Evolutionary conservation across 768 basidiomycete species (phyloP).

Genomic region (Lyophyllum semitale): DNA sequence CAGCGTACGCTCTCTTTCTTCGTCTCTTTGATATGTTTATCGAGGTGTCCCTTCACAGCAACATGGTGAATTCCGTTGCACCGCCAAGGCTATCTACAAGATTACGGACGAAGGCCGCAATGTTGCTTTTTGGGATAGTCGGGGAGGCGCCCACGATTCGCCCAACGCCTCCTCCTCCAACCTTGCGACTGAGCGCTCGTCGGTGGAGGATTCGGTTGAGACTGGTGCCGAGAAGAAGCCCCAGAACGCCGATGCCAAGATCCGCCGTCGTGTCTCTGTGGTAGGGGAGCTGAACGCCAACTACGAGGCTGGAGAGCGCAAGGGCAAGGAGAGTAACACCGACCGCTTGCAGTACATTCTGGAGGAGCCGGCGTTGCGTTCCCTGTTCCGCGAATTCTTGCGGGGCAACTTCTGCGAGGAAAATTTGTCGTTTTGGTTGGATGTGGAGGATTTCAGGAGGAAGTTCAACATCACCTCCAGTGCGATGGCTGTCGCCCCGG

Average conservation of each 20-base stretch:
- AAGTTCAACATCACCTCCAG: conserved; percentile 95
- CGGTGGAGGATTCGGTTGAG: conserved; percentile 54
- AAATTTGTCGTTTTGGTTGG: conserved; percentile 96
- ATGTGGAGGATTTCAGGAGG: conserved; percentile 95
- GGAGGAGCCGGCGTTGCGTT: conserved; percentile 86
- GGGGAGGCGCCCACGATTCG: conserved; percentile 49
- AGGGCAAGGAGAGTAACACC: conserved; percentile 86
- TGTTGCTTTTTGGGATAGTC: conserved; percentile 80
- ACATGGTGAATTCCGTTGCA: conserved; percentile 96
- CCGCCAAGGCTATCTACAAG: conserved; percentile 92
- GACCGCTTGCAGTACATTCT: conserved; percentile 90
- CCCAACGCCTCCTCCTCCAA: conserved; percentile 69
- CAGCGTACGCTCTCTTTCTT: conserved; percentile 48
- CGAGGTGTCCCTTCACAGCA: conserved; percentile 48
- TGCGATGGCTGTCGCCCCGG: conserved; percentile 63
- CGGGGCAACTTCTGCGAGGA: conserved; percentile 97
- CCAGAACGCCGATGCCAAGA: conserved; percentile 55
- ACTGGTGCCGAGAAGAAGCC: conserved; percentile 26
- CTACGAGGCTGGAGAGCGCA: conserved; percentile 55
- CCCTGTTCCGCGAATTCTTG: conserved; percentile 93
- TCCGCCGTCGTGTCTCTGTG: conserved; percentile 78
- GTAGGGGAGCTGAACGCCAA: conserved; percentile 69
- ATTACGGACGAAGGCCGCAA: conserved; percentile 91
- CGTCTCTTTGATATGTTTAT: conserved; percentile 7
- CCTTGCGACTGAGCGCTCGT: conserved; percentile 59